phyloP scores from a whole-genome alignment of 1,139 yeast genomes.

The Kazachstania sp. region DNA sequence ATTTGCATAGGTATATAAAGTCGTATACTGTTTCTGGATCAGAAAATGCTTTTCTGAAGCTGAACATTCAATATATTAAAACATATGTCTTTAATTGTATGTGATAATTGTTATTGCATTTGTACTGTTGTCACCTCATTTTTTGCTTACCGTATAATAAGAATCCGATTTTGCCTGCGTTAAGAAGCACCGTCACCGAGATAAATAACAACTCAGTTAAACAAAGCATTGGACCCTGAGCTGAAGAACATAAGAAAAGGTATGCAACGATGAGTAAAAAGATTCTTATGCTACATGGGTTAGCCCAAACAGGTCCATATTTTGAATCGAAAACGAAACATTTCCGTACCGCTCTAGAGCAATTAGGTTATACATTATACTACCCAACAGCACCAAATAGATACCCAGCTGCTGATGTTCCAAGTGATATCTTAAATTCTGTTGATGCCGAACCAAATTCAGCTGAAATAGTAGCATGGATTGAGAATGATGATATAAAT shows the following conservation, averaged over 20 bases:
- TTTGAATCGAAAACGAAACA: slow-evolving; percentile 71
- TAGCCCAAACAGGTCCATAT: slow-evolving; percentile 61
- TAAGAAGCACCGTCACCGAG: too few species aligned
- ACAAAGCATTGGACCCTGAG: too few species aligned
- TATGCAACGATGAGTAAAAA: slow-evolving; percentile 21
- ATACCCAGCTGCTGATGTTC: slow-evolving; percentile 25
- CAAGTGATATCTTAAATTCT: slow-evolving; percentile 14
- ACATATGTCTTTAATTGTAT: too few species aligned
- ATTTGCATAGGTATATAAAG: too few species aligned
- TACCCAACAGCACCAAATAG: slow-evolving; percentile 62
- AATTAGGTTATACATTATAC: slow-evolving; percentile 54
- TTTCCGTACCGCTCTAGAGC: slow-evolving; percentile 53
- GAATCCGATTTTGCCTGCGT: too few species aligned
- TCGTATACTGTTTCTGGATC: too few species aligned
- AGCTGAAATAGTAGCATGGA: slow-evolving; percentile 28
- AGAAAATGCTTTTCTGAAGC: too few species aligned
- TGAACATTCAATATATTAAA: too few species aligned
- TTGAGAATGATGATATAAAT: slow-evolving; percentile 20
- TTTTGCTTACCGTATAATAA: too few species aligned
- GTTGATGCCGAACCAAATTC: slow-evolving; percentile 8
- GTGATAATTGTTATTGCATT: too few species aligned
- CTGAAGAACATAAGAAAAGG: not conserved
- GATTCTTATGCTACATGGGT: slow-evolving; percentile 48
- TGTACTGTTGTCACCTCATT: too few species aligned
- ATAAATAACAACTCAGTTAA: too few species aligned